phyloP scores from a whole-genome alignment of 139 green algal genomes.

The Micractinium sp. region DNA sequence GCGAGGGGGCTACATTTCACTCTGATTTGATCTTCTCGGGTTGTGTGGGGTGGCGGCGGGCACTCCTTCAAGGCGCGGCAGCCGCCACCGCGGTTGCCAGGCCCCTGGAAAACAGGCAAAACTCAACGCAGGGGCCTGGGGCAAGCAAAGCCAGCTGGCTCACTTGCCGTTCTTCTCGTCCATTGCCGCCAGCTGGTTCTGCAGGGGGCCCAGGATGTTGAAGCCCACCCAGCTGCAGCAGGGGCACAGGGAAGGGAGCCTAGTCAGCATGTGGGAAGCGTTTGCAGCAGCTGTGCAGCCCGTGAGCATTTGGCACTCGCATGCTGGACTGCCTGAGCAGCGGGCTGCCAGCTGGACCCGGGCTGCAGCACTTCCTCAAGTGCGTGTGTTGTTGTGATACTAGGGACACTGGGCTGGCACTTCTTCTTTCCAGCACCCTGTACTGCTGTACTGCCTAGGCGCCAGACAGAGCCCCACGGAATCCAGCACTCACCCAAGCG shows the following conservation, averaged over 20 bases:
- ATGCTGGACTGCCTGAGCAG: background rate
- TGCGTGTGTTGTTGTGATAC: no score
- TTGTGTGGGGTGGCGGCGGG: background rate
- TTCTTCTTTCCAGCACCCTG: no score
- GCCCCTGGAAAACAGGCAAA: conserved; percentile 38
- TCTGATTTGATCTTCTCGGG: conserved; percentile 30
- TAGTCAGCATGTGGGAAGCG: background rate
- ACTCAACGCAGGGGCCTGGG: background rate
- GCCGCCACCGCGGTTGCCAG: conserved; percentile 62
- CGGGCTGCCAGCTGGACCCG: no score
- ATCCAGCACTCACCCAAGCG: conserved; percentile 2
- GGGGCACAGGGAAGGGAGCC: background rate
- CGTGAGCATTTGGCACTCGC: no score
- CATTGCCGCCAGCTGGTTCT: conserved; percentile 45
- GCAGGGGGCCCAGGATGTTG: conserved; percentile 42
- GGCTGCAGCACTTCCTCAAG: no score
- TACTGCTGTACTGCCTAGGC: no score
- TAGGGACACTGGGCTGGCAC: no score
- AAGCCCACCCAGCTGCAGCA: conserved; percentile 37
- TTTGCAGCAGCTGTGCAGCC: no score
- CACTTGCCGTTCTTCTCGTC: conserved; percentile 13
- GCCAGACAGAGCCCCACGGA: no score
- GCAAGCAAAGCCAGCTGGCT: background rate
- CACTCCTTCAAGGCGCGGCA: conserved; percentile 68
- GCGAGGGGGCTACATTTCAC: conserved; percentile 19